Evolutionary conservation across 1,139 yeast genomes (phyloP), one percentile per base, ranked within the genome.

Genomic region (Saccharomyces uvarum): DNA sequence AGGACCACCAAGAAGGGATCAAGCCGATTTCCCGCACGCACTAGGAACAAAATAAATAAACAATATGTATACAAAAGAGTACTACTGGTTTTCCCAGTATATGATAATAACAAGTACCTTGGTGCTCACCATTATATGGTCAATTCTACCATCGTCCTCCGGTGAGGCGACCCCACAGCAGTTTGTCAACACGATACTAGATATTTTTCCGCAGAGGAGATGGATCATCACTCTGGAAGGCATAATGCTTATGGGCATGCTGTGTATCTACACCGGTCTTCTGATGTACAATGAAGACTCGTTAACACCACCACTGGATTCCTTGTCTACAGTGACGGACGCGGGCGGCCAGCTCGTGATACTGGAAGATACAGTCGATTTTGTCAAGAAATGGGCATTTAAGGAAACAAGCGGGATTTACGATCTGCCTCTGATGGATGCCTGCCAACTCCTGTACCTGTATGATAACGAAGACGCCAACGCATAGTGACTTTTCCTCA

Each of bases 261-360:
- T 83, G 8, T 89, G 82, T 65, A 78, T 79, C 0, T 91, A 90
- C 68, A 74, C 87, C 3, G 88, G 84, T 2, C 70, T 90, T 54
- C 83, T 84, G 0, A 70, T 83, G 49, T 88, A 86, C 74, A 88
- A 88, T 64, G 80, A 82, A 3, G 97, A 91, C 65, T 77, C 83
- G 14, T 75, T 82, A 62, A 86, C 97, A 0, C 74, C 78, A 4
- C 73, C 77, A 2, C 72, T 86, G 53, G 76, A 80, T 58, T 86
- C 84, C 58, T 71, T 81, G 13, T 75, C 87, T 42, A 82, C 83
- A 26, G 75, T 91, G 32, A 81, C 85, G 0, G 98, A 91, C 64
- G 81, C 79, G 27, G 77, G 81, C 55, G 83, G 91, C 0, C 79
- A 78, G 28, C 70, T 82, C 2, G 31, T 51, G 3, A 51, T 53